phyloP scores from a whole-genome alignment of 441 rosid species.

The Populus hybrid region DNA sequence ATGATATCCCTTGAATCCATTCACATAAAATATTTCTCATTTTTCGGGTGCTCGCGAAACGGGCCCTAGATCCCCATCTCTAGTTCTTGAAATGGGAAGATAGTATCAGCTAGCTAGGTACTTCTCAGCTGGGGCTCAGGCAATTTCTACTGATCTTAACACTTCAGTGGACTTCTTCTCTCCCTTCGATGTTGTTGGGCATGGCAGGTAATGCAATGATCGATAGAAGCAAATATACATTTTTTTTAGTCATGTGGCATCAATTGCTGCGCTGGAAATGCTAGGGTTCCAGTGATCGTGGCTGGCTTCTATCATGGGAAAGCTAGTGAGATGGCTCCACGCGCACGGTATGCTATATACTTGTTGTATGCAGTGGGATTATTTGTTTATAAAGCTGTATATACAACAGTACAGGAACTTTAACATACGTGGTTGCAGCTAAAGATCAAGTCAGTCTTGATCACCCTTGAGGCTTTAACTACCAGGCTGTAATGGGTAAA shows the following conservation, averaged over 20 bases:
- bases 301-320: constrained; percentile 71
- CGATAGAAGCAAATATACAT: not conserved
- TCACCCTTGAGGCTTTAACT: not conserved
- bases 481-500: not conserved
- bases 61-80: constrained; percentile 59
- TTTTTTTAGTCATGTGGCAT: constrained; percentile 75
- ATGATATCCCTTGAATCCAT: constrained; percentile 34
- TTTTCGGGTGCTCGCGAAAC: constrained; percentile 74
- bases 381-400: constrained; percentile 76
- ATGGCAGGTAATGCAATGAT: constrained; percentile 57
- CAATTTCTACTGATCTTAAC: constrained; percentile 43
- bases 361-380: not conserved
- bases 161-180: constrained; percentile 70
- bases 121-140: constrained; percentile 82
- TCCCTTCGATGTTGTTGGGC: constrained; percentile 80
- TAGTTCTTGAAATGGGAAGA: constrained; percentile 75
- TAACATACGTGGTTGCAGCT: constrained; percentile 94
- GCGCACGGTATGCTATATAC: constrained; percentile 47
- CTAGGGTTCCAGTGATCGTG: constrained; percentile 66
- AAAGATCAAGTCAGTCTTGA: constrained; percentile 66
- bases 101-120: constrained; percentile 68
- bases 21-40: constrained; percentile 37
- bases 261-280: constrained; percentile 95
- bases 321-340: constrained; percentile 94
- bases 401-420: constrained; percentile 80